Conservation (phyloP, 2,329 filamentous ascomycete species). For the Exophiala xenobiotica region DNA sequence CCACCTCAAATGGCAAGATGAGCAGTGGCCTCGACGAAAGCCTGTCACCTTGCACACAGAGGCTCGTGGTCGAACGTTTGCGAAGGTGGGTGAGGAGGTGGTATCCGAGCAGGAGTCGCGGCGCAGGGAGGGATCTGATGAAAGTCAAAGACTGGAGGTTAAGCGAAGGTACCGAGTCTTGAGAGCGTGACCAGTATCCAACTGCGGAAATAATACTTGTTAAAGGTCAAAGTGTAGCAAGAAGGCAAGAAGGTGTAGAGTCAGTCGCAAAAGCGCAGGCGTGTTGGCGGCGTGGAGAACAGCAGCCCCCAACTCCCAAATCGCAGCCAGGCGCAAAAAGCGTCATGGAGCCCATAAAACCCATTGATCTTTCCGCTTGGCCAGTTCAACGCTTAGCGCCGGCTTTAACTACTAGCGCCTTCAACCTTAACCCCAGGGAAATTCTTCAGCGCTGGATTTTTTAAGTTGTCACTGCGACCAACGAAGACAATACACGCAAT, state of each 20-base stretch:
- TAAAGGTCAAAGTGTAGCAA: background rate
- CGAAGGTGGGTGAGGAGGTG: background rate
- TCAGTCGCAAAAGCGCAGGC: slow-evolving; percentile 6
- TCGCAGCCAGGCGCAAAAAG: slow-evolving; percentile 7
- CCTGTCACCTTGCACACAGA: too few relatives aligned
- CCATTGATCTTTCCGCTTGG: slow-evolving; percentile 1
- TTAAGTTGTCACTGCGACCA: background rate
- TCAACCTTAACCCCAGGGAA: slow-evolving; percentile 16
- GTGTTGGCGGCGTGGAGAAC: slow-evolving; percentile 24
- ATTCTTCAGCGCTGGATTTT: slow-evolving; percentile 16
- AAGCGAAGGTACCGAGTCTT: background rate
- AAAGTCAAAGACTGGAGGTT: background rate
- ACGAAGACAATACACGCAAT: too few relatives aligned
- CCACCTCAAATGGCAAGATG: background rate
- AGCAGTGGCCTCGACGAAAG: too few relatives aligned
- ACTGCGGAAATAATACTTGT: background rate
- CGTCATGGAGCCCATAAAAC: slow-evolving; percentile 4
- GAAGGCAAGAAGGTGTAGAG: slow-evolving; percentile 3
- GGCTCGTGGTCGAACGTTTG: too few relatives aligned
- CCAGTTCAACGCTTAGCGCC: background rate
- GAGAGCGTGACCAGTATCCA: background rate
- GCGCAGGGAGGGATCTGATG: slow-evolving; percentile 1
- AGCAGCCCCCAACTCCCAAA: slow-evolving; percentile 12
- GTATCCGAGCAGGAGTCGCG: background rate
- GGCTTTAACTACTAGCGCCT: background rate